These are phyloP conservation scores for Diutina pseudorugosa DNA, from an alignment of 1,139 yeast species.

Conservation along the genomic window DNA sequence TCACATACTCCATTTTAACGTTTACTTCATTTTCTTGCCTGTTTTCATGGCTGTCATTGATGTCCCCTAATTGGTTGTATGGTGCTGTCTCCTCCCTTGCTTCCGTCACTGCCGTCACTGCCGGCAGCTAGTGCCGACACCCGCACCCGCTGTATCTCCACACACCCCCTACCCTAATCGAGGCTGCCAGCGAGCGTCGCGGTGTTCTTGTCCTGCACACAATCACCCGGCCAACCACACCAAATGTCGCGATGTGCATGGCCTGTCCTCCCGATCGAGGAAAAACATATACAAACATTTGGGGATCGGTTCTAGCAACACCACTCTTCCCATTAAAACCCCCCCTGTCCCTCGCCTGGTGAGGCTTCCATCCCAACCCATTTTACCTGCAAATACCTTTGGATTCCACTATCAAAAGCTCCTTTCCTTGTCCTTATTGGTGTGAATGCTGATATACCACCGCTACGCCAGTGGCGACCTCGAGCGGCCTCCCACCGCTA, in stretches of 20 bases:
- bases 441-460: conserved; percentile 3
- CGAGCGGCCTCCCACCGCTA: neutral
- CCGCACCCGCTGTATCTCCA: too few relatives aligned
- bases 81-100: neutral
- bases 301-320: neutral
- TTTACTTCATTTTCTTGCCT: too few relatives aligned
- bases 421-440: too few relatives aligned
- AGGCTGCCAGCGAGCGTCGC: too few relatives aligned
- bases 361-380: neutral
- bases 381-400: too few relatives aligned
- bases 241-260: neutral
- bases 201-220: neutral
- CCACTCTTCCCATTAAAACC: neutral
- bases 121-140: neutral
- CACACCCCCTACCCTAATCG: too few relatives aligned
- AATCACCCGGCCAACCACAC: neutral
- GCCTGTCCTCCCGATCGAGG: neutral
- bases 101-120: neutral
- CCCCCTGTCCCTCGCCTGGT: neutral
- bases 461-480: conserved; percentile 3
- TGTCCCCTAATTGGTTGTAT: too few relatives aligned
- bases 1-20: too few relatives aligned
- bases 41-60: too few relatives aligned
- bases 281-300: neutral
- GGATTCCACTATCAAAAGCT: too few relatives aligned